Conservation (phyloP, 2,329 filamentous ascomycete species). For the Shiraia sp. region DNA sequence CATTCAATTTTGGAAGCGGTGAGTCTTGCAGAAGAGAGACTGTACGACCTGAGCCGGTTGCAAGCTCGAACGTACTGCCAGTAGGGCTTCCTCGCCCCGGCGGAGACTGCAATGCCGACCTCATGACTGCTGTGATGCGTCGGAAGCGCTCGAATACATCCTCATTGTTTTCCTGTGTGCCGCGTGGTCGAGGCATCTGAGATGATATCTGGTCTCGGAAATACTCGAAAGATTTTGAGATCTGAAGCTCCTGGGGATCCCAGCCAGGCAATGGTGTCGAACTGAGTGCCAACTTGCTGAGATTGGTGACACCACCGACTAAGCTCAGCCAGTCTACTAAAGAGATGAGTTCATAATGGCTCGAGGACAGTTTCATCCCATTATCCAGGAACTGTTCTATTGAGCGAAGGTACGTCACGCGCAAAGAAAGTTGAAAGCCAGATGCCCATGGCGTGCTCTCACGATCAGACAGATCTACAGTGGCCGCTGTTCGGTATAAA, state of each 20-base stretch:
- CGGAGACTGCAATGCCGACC: conserved; percentile 24
- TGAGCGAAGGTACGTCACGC: conserved; percentile 34
- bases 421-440: conserved; percentile 41
- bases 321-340: conserved; percentile 41
- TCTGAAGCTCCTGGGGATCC: conserved; percentile 38
- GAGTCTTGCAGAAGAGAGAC: conserved; percentile 40
- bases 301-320: conserved; percentile 30
- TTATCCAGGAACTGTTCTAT: conserved; percentile 41
- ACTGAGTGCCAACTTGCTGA: conserved; percentile 36
- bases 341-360: conserved; percentile 35
- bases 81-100: conserved; percentile 32
- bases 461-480: conserved; percentile 33
- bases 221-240: conserved; percentile 37
- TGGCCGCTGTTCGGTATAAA: conserved; percentile 31
- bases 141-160: conserved; percentile 40
- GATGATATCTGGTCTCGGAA: conserved; percentile 37
- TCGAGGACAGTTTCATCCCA: conserved; percentile 28
- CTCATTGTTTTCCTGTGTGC: conserved; percentile 26
- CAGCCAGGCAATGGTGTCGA: conserved; percentile 37
- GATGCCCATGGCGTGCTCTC: conserved; percentile 37
- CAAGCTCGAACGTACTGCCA: conserved; percentile 40
- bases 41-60: conserved; percentile 37
- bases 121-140: conserved; percentile 39
- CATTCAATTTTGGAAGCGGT: conserved; percentile 33
- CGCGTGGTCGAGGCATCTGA: conserved; percentile 34